Evolutionary conservation across 2,329 filamentous ascomycete species (phyloP), one percentile per base, ranked within the genome.

Genomic region (Teratosphaeria nubilosa): DNA sequence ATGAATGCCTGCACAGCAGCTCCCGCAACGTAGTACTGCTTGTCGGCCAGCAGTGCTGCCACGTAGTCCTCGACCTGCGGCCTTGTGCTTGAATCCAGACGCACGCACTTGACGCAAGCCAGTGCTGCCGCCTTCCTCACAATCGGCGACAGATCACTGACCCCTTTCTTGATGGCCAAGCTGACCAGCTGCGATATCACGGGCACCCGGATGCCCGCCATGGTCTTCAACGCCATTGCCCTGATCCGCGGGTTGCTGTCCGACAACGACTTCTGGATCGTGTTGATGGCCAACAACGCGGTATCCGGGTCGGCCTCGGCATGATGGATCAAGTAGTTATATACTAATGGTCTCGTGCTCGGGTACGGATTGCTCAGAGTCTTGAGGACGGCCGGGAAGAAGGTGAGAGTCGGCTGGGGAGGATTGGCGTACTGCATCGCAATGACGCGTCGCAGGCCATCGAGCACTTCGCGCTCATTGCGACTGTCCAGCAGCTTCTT

Each of bases 101-200:
- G 83, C 74, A 96, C 94, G 76, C 94, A 97, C 72, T 99, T 99
- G 3, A 94, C 91, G 60, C 97, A 95, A 11, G 94, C 89, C 64
- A 97, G 77, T 13, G 94, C 94, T 16, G 94, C 94, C 0, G 92
- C 90, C 70, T 94, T 95, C 63, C 94, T 86, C 55, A 99, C 94
- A 66, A 90, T 86, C 0, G 94, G 89, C 67, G 90, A 96, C 89
- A 99, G 95, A 72, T 99, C 94, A 37, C 85, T 90, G 24, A 85
- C 84, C 4, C 94, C 94, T 68, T 94, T 90, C 74, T 96, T 96
- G 76, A 99, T 96, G 3, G 91, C 94, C 60, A 99, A 77, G 16
- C 90, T 92, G 16, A 99, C 92, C 63, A 99, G 97, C 76, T 97
- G 94, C 68, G 90, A 95, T 74, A 99, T 99, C 55, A 96, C 91